Base-by-base conservation (phyloP, 768 basidiomycete species). In the Xanthoconium stramineum region DNA sequence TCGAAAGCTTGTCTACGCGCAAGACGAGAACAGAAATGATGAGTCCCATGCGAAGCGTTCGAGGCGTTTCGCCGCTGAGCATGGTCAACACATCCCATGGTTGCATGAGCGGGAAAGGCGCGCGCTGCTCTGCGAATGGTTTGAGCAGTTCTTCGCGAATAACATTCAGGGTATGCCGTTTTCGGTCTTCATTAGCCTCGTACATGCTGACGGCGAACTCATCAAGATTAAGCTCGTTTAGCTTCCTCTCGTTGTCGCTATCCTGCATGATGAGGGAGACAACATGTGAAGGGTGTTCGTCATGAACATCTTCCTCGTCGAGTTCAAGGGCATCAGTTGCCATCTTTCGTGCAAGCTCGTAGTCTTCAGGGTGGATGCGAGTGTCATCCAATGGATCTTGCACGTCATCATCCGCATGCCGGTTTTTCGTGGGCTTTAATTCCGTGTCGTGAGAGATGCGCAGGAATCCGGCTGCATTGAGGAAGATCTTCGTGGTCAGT, bases 261-360 rank as follows among this genome's bases (percentile, higher is more conserved):
- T 96, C 92, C 40, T 83, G 79, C 86, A 97, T 92, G 68, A 99
- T 87, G 45, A 86, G 74, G 14, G 83, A 81, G 44, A 99, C 93
- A 9, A 91, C 88, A 62, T 89, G 85, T 2, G 97, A 98, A 29
- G 94, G 91, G 68, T 96, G 91, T 64, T 90, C 85, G 61, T 92
- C 91, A 53, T 91, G 90, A 35, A 94, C 80, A 74, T 99, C 97
- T 70, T 98, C 97, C 65, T 96, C 94, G 61, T 99, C 97, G n/a
- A 93, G 80, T 67, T 98, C 97, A 14, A 98, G 81, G 6, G 96
- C 94, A 72, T 98, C 94, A 19, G 92, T 91, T 37, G 96, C 96
- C 94, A 99, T 97, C 77, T 98, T 98, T 36, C 93, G 86, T 5
- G 97, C 96, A 38, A 98, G 80, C 61, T 98, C 95, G 67, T 98